A percentile compares a stretch with the other conserved stretches of the same genome.
Evolutionary conservation across 2,329 filamentous ascomycete genomes (phyloP).

Genomic region (Neopestalotiopsis rosae): DNA sequence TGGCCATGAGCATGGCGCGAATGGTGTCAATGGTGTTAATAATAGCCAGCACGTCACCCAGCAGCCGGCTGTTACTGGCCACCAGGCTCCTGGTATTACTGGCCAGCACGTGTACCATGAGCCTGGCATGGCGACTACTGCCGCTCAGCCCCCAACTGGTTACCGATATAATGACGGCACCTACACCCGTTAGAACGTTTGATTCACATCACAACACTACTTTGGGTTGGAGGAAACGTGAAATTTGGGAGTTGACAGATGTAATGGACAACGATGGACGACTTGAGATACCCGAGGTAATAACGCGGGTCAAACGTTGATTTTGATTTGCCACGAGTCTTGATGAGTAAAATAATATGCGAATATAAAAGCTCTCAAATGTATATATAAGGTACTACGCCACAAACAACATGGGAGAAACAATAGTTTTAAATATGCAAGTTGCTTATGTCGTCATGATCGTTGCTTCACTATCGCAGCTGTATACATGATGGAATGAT

Average conservation of each 20-base stretch:
- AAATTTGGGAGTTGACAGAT: neutral
- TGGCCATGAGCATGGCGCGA: slow-evolving; percentile 31
- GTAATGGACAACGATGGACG: neutral
- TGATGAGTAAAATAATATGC: neutral
- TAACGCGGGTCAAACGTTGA: neutral
- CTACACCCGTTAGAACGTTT: slow-evolving; percentile 2
- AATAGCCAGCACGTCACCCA: neutral
- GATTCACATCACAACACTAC: too few species aligned
- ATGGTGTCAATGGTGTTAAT: slow-evolving; percentile 25
- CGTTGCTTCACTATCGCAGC: too few species aligned
- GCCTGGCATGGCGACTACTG: slow-evolving; percentile 19
- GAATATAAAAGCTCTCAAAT: too few species aligned
- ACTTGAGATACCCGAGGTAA: neutral
- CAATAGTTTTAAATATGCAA: too few species aligned
- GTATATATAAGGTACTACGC: too few species aligned
- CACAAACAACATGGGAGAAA: too few species aligned
- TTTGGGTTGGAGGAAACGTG: too few species aligned
- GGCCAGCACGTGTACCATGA: slow-evolving; percentile 33
- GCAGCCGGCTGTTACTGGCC: neutral
- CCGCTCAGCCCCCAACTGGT: slow-evolving; percentile 22
- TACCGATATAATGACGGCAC: slow-evolving; percentile 28
- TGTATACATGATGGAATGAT: too few species aligned
- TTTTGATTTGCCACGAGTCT: neutral
- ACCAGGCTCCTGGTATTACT: slow-evolving; percentile 18
- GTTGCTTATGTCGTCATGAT: too few species aligned